These are phyloP conservation scores for Penicillium corylophilum DNA, from an alignment of 2,329 filamentous ascomycete species.

Conservation along the genomic window DNA sequence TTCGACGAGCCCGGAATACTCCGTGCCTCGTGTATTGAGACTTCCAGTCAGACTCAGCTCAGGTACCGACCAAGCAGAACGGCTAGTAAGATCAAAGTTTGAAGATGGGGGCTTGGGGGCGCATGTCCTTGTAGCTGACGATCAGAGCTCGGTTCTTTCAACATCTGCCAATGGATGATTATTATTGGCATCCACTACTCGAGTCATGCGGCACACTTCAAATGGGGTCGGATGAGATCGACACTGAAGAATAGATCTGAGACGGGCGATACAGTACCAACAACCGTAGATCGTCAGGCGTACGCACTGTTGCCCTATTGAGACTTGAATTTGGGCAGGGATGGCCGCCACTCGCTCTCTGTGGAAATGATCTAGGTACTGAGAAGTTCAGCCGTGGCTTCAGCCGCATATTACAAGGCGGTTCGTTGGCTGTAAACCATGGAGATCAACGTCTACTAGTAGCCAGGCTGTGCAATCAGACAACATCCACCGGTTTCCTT, in stretches of 20 bases:
- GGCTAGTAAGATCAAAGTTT: background rate
- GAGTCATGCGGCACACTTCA: background rate
- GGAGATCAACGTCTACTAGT: background rate
- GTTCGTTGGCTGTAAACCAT: background rate
- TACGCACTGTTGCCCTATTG: background rate
- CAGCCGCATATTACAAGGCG: background rate
- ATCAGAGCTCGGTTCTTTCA: background rate
- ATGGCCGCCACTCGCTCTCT: background rate
- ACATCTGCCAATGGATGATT: background rate
- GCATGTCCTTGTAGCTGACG: background rate
- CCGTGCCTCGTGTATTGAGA: background rate
- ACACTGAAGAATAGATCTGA: background rate
- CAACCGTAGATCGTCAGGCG: constrained; percentile 4
- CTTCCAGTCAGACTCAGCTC: background rate
- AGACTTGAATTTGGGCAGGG: background rate
- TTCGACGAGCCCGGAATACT: background rate
- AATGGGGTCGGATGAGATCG: background rate
- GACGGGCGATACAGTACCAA: background rate
- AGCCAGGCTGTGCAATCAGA: background rate
- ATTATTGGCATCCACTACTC: background rate
- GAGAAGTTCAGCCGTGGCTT: background rate
- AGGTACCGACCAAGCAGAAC: background rate
- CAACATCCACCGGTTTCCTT: background rate
- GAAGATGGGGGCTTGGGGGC: background rate
- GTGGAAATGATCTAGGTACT: background rate